Conservation (phyloP, 208 protist genomes). For the Wallacemonas sp. region DNA sequence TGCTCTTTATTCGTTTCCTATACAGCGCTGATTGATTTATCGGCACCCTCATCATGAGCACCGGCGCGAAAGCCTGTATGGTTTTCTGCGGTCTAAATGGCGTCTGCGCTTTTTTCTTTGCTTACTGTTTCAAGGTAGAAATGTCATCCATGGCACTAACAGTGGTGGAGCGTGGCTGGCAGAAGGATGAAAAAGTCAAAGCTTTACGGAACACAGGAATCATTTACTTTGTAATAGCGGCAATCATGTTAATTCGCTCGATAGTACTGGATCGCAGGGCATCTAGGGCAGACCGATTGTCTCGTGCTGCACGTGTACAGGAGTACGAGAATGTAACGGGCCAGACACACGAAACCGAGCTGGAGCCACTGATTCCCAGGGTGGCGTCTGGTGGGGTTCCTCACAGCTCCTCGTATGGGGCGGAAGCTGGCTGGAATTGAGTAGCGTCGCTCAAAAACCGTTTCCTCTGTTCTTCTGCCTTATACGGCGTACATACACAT, state of each 20-base stretch:
- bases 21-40: too few species aligned
- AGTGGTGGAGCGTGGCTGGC: conserved; percentile 51
- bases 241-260: conserved; percentile 32
- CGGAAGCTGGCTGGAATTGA: too few species aligned
- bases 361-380: too few species aligned
- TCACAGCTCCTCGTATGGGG: too few species aligned
- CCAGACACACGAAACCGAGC: too few species aligned
- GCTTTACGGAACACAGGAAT: conserved; percentile 68
- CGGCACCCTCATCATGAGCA: conserved; percentile 35
- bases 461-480: too few species aligned
- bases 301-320: not conserved
- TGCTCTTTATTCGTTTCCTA: not conserved
- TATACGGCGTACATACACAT: too few species aligned
- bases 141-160: conserved; percentile 70
- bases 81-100: conserved; percentile 79
- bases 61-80: conserved; percentile 59
- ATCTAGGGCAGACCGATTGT: not conserved
- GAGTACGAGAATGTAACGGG: conserved; percentile 9
- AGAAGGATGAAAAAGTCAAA: conserved; percentile 53
- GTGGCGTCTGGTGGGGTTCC: too few species aligned
- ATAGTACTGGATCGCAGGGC: conserved; percentile 1
- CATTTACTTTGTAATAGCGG: conserved; percentile 58
- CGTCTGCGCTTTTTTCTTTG: conserved; percentile 69
- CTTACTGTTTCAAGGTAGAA: conserved; percentile 66
- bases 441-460: too few species aligned